Percentiles rank a stretch among this genome's conserved stretches.
Conservation (phyloP, 2,329 filamentous ascomycete genomes). For the Coccinonectria pachysandricola region DNA sequence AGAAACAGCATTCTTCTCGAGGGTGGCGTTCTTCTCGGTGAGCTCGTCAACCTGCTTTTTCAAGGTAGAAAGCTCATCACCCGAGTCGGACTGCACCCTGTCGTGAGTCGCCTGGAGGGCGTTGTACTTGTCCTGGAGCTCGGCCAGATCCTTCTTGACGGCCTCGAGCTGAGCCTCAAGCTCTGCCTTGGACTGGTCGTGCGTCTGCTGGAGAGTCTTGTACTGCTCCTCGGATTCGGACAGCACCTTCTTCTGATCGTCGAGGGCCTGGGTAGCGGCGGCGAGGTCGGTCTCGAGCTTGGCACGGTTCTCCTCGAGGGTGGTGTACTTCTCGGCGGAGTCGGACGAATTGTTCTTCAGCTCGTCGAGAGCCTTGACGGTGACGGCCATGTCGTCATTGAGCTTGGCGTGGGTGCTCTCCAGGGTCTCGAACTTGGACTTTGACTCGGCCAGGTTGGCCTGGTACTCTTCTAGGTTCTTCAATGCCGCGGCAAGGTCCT, state of each 20-base stretch:
- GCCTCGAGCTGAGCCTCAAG: constrained; percentile 9
- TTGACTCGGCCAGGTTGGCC: constrained; percentile 16
- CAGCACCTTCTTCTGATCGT: constrained; percentile 20
- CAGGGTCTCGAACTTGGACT: constrained; percentile 11
- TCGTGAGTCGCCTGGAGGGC: constrained; percentile 21
- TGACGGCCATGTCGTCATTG: constrained; percentile 17
- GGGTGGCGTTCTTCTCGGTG: constrained; percentile 19
- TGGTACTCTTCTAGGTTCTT: constrained; percentile 18
- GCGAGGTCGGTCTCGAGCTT: constrained; percentile 21
- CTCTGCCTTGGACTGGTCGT: constrained; percentile 15
- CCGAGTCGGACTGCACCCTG: too few species aligned
- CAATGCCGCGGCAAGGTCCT: constrained; percentile 20
- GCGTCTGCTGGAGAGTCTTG: constrained; percentile 10
- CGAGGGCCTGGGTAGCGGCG: constrained; percentile 10
- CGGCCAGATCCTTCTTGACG: constrained; percentile 16
- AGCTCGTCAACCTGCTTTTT: constrained; percentile 18
- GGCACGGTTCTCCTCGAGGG: constrained; percentile 13
- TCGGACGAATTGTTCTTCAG: constrained; percentile 19
- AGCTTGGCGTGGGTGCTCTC: constrained; percentile 18
- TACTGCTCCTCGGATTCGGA: constrained; percentile 12
- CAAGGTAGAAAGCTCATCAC: too few species aligned
- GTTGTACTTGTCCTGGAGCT: constrained; percentile 22
- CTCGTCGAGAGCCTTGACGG: constrained; percentile 21
- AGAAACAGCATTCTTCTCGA: constrained; percentile 16
- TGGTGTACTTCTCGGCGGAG: too few species aligned